phyloP scores from a whole-genome alignment of 169 alveolate species.

The Perkinsus marinus region DNA sequence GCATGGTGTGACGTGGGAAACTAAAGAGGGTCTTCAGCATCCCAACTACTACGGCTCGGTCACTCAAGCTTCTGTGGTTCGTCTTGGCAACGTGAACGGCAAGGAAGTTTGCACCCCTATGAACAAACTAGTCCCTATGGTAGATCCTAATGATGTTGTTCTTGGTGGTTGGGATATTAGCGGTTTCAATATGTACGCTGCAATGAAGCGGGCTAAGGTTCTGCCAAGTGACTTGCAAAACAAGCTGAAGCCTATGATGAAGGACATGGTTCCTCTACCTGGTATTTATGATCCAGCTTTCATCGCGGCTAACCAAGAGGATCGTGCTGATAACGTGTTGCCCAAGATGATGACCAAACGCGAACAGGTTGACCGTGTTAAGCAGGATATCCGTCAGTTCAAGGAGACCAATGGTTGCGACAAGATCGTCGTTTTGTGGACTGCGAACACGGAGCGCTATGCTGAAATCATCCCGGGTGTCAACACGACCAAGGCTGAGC shows the following conservation, averaged over 20 bases:
- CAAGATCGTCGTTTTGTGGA: slow-evolving; percentile 70
- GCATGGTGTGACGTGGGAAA: slow-evolving; percentile 54
- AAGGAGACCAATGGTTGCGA: slow-evolving; percentile 47
- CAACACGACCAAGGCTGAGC: slow-evolving; percentile 55
- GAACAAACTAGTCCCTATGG: slow-evolving; percentile 57
- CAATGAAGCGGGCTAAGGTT: slow-evolving; percentile 65
- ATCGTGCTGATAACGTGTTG: slow-evolving; percentile 65
- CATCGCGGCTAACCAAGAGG: slow-evolving; percentile 67
- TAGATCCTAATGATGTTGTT: slow-evolving; percentile 62
- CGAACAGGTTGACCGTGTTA: slow-evolving; percentile 51
- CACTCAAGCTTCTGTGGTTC: slow-evolving; percentile 53
- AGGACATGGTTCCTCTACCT: slow-evolving; percentile 52
- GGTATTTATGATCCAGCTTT: slow-evolving; percentile 59
- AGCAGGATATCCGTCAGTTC: slow-evolving; percentile 60
- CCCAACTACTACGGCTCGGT: slow-evolving; percentile 71
- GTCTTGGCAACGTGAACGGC: slow-evolving; percentile 18
- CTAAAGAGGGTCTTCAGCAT: slow-evolving; percentile 53
- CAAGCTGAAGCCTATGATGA: slow-evolving; percentile 42
- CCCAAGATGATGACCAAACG: slow-evolving; percentile 40
- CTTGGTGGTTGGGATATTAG: slow-evolving; percentile 77
- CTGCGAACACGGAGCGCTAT: slow-evolving; percentile 74
- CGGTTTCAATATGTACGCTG: slow-evolving; percentile 50
- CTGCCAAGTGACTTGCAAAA: slow-evolving; percentile 54
- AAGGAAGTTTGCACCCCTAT: slow-evolving; percentile 57
- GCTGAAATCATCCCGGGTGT: slow-evolving; percentile 46